Conservation (phyloP, 2,329 filamentous ascomycete species). For the Claviceps capensis region DNA sequence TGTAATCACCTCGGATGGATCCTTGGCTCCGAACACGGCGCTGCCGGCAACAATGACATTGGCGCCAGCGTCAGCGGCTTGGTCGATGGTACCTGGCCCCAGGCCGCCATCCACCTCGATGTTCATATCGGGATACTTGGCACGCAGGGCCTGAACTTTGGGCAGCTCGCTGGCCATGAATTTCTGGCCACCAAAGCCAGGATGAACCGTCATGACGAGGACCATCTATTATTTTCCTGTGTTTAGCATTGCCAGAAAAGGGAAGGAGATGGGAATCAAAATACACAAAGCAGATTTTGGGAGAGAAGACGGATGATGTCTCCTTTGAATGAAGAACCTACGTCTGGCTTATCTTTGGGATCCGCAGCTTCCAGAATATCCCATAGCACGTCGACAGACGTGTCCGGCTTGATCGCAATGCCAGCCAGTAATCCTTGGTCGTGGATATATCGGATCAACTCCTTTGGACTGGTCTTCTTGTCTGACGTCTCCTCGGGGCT, state of each 20-base stretch:
- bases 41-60: conserved; percentile 97
- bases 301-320: background rate
- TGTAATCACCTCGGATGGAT: conserved; percentile 77
- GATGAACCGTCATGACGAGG: conserved; percentile 94
- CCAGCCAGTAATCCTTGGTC: conserved; percentile 77
- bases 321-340: conserved; percentile 32
- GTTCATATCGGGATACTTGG: conserved; percentile 79
- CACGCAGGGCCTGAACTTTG: conserved; percentile 74
- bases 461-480: conserved; percentile 63
- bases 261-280: background rate
- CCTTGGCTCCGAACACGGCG: conserved; percentile 84
- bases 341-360: conserved; percentile 71
- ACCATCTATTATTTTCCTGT: conserved; percentile 60
- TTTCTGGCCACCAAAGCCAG: conserved; percentile 93
- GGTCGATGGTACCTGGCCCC: conserved; percentile 77
- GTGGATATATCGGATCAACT: conserved; percentile 85
- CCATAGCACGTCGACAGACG: conserved; percentile 80
- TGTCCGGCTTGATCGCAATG: conserved; percentile 90
- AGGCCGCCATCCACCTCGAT: conserved; percentile 96
- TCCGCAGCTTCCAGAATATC: conserved; percentile 67
- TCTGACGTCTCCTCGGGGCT: conserved; percentile 57
- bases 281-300: background rate
- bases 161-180: conserved; percentile 95
- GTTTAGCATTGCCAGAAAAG: background rate
- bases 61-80: conserved; percentile 86